phyloP scores from a whole-genome alignment of 306 rosid genomes.

The Vigna angularis region DNA sequence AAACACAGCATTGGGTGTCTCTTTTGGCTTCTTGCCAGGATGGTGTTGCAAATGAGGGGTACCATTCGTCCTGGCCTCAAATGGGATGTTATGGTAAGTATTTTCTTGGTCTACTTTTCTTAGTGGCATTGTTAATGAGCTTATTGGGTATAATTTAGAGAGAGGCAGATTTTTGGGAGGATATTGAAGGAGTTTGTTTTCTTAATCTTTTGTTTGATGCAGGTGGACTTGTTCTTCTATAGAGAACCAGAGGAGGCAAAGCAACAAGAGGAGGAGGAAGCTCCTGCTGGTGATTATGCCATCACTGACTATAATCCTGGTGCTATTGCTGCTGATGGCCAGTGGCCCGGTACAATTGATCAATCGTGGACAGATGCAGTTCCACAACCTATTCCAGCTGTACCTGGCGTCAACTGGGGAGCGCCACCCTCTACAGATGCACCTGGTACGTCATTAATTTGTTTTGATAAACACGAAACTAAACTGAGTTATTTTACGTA shows the following conservation, averaged over 20 bases:
- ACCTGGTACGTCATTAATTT: conserved; percentile 26
- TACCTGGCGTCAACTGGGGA: conserved; percentile 48
- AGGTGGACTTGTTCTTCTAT: conserved; percentile 91
- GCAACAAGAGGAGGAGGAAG: conserved; percentile 78
- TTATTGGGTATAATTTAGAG: neutral
- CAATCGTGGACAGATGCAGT: conserved; percentile 47
- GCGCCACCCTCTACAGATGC: neutral
- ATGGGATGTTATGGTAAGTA: conserved; percentile 91
- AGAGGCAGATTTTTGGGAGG: conserved; percentile 7
- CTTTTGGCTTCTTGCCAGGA: conserved; percentile 88
- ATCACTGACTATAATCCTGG: conserved; percentile 56
- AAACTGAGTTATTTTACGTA: neutral
- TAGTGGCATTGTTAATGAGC: too few species aligned
- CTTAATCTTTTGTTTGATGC: conserved; percentile 24
- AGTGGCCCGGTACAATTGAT: conserved; percentile 52
- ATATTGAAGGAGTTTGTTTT: conserved; percentile 41
- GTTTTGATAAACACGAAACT: neutral
- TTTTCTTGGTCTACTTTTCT: neutral
- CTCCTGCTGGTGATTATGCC: conserved; percentile 58
- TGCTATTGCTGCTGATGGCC: conserved; percentile 44
- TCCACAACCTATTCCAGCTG: conserved; percentile 54
- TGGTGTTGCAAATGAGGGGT: conserved; percentile 93
- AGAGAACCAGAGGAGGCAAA: conserved; percentile 92
- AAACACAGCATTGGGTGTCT: conserved; percentile 95
- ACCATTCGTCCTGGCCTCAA: conserved; percentile 71